Evolutionary conservation across 345 rosid species (phyloP), one percentile per base, ranked within the genome.

Genomic region (Gossypium australe): DNA sequence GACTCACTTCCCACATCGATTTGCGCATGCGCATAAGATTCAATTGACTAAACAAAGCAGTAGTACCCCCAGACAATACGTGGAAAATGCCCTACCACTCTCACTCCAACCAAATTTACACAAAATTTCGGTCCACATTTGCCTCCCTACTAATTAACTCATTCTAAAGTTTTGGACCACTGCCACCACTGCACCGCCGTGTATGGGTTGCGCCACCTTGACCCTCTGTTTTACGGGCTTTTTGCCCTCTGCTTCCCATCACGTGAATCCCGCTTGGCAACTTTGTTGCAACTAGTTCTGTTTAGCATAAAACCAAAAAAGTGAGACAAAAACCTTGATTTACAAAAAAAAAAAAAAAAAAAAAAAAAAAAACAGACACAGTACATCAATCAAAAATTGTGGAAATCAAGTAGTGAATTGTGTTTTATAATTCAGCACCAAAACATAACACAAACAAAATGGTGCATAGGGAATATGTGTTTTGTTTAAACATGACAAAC

Each of bases 11-110:
- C 53, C 56, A 22, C 71, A 47, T 67, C 17, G 24, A 68, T 51
- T 68, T 68, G 72, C 72, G 58, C 72, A 49, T 68, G 57, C 72
- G 16, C 43, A 55, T 2, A 8, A 9, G 58, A 48, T 14, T 68
- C 49, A 69, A 67, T 67, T 67, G 71, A 67, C 71, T 24, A 47
- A 68, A 68, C 58, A 68, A 47, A 25, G 18, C 72, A 69, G 13
- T 34, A 34, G 41, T 34, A 34, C 9, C 72, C 22, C 58, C 44
- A 49, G 14, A 68, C 58, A 48, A 4, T 24, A 55, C 24, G 72
- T 22, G 20, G 24, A 47, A 13, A 67, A 67, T 7, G 56, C 20
- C 38, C 56, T 24, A 3, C 41, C 71, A 67, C 57, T 47, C 7
- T 12, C 25, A 66, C 9, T 4, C 18, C 16, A 11, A 43, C 17